Percentiles rank a stretch among this genome's conserved stretches.
phyloP scores from a whole-genome alignment of 2,329 filamentous ascomycete genomes.

The Ophiostoma ulmi region DNA sequence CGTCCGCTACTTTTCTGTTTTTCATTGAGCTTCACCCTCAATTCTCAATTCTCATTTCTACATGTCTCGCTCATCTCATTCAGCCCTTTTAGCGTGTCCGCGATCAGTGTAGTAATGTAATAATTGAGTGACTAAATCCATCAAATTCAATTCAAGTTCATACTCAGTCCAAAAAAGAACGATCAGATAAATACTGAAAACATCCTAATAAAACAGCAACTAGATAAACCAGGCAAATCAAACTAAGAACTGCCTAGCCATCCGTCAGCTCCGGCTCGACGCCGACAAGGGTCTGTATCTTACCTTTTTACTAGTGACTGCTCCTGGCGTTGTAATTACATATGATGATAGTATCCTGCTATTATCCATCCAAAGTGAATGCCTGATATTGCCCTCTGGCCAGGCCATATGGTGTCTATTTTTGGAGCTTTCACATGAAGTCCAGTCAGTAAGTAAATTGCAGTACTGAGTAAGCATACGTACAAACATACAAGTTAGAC shows the following conservation, averaged over 20 bases:
- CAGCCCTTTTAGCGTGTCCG: background rate
- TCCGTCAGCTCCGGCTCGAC: slow-evolving; percentile 1
- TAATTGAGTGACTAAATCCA: background rate
- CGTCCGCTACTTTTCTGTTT: background rate
- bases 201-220: background rate
- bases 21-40: background rate
- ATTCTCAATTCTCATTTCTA: background rate
- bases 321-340: background rate
- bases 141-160: background rate
- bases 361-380: background rate
- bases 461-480: background rate
- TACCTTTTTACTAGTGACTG: background rate
- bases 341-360: background rate
- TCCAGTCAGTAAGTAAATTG: background rate
- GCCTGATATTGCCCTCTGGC: background rate
- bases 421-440: background rate
- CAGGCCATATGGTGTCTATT: background rate
- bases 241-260: background rate
- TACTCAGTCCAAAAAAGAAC: background rate
- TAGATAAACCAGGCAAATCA: background rate
- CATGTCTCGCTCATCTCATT: slow-evolving; percentile 1
- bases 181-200: background rate
- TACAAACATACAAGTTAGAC: background rate
- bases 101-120: background rate
- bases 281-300: background rate